phyloP scores from a whole-genome alignment of 2,329 filamentous ascomycete genomes.

The Triangularia verruculosa region DNA sequence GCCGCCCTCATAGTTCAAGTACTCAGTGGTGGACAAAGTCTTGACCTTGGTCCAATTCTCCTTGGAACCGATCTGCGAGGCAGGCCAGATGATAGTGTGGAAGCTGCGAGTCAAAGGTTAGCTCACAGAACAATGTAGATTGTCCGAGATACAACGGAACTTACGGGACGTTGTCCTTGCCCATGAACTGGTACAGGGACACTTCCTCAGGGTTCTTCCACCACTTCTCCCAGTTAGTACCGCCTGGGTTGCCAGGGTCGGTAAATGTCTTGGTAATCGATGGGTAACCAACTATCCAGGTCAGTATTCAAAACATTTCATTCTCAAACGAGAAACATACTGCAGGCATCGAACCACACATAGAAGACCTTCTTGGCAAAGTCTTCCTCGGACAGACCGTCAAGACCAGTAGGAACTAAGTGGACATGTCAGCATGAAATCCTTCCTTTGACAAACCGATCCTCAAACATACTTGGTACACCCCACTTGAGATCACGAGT shows the following conservation, averaged over 20 bases:
- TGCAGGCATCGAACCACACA: constrained; percentile 69
- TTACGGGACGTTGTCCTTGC: constrained; percentile 72
- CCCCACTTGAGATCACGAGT: constrained; percentile 94
- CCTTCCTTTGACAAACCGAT: background rate
- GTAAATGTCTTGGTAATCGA: constrained; percentile 92
- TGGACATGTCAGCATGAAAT: background rate
- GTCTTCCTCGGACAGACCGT: constrained; percentile 51
- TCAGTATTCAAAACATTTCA: constrained; percentile 9
- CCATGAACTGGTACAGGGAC: constrained; percentile 90
- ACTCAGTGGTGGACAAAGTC: constrained; percentile 85
- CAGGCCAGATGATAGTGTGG: constrained; percentile 90
- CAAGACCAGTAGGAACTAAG: constrained; percentile 44
- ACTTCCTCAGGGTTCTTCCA: constrained; percentile 90
- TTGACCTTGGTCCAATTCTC: constrained; percentile 89
- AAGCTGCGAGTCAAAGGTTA: constrained; percentile 54
- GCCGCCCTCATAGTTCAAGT: constrained; percentile 81
- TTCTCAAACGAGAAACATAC: constrained; percentile 8
- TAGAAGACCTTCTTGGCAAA: constrained; percentile 74
- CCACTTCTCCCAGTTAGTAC: constrained; percentile 84
- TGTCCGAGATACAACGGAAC: background rate
- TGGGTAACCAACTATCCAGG: constrained; percentile 67
- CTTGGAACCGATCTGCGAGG: constrained; percentile 76
- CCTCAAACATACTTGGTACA: constrained; percentile 39
- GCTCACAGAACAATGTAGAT: constrained; percentile 33
- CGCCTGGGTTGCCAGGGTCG: constrained; percentile 42